Percentiles rank a stretch among this genome's conserved stretches.
Evolutionary conservation across 331 rosid genomes (phyloP).

Genomic region (Quercus lobata): DNA sequence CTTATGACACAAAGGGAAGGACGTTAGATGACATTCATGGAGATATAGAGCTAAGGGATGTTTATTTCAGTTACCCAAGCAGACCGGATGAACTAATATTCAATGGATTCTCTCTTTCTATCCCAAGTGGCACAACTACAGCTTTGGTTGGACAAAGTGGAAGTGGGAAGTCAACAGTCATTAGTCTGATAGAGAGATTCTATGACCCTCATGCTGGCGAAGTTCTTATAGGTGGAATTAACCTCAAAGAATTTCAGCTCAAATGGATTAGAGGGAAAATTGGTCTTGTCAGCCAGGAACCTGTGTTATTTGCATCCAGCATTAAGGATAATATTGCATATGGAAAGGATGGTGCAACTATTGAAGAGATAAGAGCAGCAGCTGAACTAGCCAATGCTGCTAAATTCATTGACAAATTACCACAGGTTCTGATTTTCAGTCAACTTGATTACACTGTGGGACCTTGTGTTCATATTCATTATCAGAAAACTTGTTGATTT

Average conservation of each 20-base stretch:
- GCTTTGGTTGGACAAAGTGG: slow-evolving; percentile 46
- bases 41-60: slow-evolving; percentile 25
- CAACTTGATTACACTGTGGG: neutral
- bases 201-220: slow-evolving; percentile 37
- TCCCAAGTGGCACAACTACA: slow-evolving; percentile 28
- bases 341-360: slow-evolving; percentile 33
- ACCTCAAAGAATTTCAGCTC: slow-evolving; percentile 9
- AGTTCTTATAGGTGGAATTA: slow-evolving; percentile 32
- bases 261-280: slow-evolving; percentile 33
- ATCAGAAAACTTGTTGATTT: neutral
- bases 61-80: slow-evolving; percentile 31
- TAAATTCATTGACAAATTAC: slow-evolving; percentile 52
- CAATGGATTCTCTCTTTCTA: slow-evolving; percentile 25
- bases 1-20: slow-evolving; percentile 22
- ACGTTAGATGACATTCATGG: slow-evolving; percentile 26
- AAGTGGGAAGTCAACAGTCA: slow-evolving; percentile 39
- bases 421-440: slow-evolving; percentile 29
- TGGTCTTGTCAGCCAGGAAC: slow-evolving; percentile 44
- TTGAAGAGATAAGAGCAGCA: slow-evolving; percentile 39
- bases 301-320: slow-evolving; percentile 29
- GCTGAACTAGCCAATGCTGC: slow-evolving; percentile 52
- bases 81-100: slow-evolving; percentile 29
- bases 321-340: slow-evolving; percentile 27
- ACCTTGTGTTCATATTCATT: neutral
- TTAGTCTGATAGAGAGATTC: slow-evolving; percentile 33